Conservation (phyloP, 495 filamentous ascomycete species). For the Lasiosphaeria hispida region DNA sequence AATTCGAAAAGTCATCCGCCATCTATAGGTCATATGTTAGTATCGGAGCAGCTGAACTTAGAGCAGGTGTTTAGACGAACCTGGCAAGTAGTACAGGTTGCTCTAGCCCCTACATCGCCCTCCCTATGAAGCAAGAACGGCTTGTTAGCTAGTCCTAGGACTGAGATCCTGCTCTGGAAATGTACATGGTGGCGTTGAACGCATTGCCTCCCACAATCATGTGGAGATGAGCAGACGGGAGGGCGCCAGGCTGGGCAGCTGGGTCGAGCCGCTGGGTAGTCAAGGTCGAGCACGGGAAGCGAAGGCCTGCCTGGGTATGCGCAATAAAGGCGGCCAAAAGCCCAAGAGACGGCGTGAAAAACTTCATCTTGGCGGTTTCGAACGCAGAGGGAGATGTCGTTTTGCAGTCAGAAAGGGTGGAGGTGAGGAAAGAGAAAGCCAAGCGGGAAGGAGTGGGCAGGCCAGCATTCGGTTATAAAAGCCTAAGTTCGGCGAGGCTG, state of each 20-base stretch:
- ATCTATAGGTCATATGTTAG: not conserved
- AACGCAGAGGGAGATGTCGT: no score
- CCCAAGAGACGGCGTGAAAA: not conserved
- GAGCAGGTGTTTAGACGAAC: no score
- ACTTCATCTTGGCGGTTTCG: conserved; percentile 6
- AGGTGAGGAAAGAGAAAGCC: no score
- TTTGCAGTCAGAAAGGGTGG: no score
- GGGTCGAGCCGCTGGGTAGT: conserved; percentile 42
- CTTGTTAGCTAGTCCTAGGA: no score
- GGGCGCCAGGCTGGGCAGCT: conserved; percentile 38
- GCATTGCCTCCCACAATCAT: conserved; percentile 50
- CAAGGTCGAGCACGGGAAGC: conserved; percentile 12
- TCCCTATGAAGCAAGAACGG: conserved; percentile 17
- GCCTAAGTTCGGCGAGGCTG: no score
- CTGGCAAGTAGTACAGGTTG: conserved; percentile 31
- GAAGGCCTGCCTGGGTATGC: conserved; percentile 8
- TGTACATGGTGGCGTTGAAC: conserved; percentile 46
- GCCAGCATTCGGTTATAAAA: no score
- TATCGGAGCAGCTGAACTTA: no score
- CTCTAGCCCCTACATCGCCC: conserved; percentile 44
- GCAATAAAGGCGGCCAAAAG: conserved; percentile 3
- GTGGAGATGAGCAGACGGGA: conserved; percentile 46
- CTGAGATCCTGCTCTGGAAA: no score
- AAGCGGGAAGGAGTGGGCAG: no score
- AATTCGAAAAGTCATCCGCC: conserved; percentile 29